Percentiles rank a stretch among this genome's conserved stretches.
These are phyloP conservation scores for Gossypium trilobum DNA, from an alignment of 441 rosid species.

Conservation along the genomic window DNA sequence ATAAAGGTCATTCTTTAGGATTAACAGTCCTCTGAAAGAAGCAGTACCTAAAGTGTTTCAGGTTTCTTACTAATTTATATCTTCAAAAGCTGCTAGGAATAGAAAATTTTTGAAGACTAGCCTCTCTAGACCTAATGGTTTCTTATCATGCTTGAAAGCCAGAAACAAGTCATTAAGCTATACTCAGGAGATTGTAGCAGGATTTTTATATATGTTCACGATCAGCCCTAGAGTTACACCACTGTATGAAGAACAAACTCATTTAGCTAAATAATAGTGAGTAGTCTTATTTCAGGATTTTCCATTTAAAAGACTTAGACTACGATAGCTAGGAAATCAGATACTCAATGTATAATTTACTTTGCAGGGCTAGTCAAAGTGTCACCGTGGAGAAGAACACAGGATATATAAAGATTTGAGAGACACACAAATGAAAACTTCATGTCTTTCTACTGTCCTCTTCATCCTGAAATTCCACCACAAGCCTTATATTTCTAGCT, in stretches of 20 bases:
- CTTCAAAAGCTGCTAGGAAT: neutral
- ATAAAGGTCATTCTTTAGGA: neutral
- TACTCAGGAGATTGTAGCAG: neutral
- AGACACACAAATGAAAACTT: neutral
- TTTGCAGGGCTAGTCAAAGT: neutral
- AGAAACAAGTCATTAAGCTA: neutral
- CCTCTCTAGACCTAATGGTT: neutral
- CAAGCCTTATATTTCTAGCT: constrained; percentile 9
- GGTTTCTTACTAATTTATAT: neutral
- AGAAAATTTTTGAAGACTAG: neutral
- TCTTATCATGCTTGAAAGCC: neutral
- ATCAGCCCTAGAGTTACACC: neutral
- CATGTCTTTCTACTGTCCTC: neutral
- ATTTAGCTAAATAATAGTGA: neutral
- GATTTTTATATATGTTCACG: neutral
- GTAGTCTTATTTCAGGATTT: neutral
- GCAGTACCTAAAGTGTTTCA: neutral
- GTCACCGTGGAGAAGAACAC: constrained; percentile 1
- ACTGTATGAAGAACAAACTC: neutral
- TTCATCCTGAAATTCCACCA: constrained; percentile 10
- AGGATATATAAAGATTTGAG: neutral
- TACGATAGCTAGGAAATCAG: neutral
- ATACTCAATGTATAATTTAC: neutral
- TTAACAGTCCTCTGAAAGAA: neutral
- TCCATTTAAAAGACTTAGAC: neutral